Base-by-base conservation (phyloP, 2,329 filamentous ascomycete genomes). In the Pseudocercospora musae region DNA sequence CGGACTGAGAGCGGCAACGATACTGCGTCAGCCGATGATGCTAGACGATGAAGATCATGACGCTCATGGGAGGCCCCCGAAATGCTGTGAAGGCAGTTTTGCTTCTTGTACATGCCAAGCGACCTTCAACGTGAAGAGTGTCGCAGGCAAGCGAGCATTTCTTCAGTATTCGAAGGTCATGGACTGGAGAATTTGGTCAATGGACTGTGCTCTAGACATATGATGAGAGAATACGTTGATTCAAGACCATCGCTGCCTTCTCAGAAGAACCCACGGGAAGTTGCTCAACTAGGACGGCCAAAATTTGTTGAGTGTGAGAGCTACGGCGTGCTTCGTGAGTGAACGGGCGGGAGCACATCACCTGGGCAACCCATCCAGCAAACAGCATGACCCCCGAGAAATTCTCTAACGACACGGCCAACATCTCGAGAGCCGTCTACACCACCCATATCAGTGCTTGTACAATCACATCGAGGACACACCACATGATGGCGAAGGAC, bases 1-100 rank as follows among this genome's bases (percentile, higher is more conserved):
- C 67, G 70, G 57, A 54, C 18, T 23, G 52, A 54, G 29, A 23
- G n/a, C 40, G 52, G 27, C 52, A 27, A n/a, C n/a, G 29, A 52
- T 1, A 31, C 1, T 18, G 27, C 1, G 3, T 15, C 49, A 18
- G n/a, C 49, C 8, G 15, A 31, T 20, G 25, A 29, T 7, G 5
- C 23, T 23, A 13, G 25, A 20, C 23, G 8, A 23, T 49, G 44
- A 49, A 13, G 11, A 25, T 5, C n/a, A 25, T 1, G 4, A 21
- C 10, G 49, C 23, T 15, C 3, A 23, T 2, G 6, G 21, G 15
- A n/a, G 6, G 1, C 37, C 10, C 18, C 15, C 15, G 3, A 40
- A 18, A n/a, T 15, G 15, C 15, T 40, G 37, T 40, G 4, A 40
- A 40, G 2, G 6, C 37, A 40, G 13, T 15, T 40, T 40, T 40